Evolutionary conservation across 2,329 filamentous ascomycete genomes (phyloP).

Genomic region (Colletotrichum zoysiae): DNA sequence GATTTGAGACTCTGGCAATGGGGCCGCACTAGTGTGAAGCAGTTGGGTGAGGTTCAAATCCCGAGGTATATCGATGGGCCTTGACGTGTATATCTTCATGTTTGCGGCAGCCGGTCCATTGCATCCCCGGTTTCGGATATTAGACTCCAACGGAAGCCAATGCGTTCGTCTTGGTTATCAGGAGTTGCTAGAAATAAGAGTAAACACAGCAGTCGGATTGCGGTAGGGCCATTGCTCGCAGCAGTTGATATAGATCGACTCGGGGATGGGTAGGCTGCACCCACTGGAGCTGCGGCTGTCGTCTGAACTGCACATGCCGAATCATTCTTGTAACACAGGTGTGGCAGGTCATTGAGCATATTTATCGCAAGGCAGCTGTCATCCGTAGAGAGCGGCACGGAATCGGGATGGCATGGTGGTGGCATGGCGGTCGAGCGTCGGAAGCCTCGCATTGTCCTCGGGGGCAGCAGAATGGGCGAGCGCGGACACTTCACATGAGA

Average conservation of each 20-base stretch:
- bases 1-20: slow-evolving; percentile 56
- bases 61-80: slow-evolving; percentile 51
- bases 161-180: not conserved
- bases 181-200: not conserved
- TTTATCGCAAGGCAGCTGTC: not conserved
- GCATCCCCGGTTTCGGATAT: not conserved
- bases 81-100: slow-evolving; percentile 52
- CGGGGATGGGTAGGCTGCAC: too few relatives aligned
- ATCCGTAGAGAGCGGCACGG: not conserved
- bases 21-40: slow-evolving; percentile 53
- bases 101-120: slow-evolving; percentile 22
- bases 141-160: not conserved
- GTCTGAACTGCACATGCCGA: not conserved
- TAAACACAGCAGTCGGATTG: not conserved
- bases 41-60: slow-evolving; percentile 59
- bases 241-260: not conserved
- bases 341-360: not conserved
- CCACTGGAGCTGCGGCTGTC: not conserved
- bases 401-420: not conserved
- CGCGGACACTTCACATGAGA: slow-evolving; percentile 28
- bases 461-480: not conserved
- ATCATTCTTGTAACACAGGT: not conserved
- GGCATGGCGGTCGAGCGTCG: not conserved
- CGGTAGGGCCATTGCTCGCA: not conserved
- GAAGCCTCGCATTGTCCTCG: not conserved